Evolutionary conservation across 2,329 filamentous ascomycete species (phyloP).

Genomic region (Diaporthe citriasiana): DNA sequence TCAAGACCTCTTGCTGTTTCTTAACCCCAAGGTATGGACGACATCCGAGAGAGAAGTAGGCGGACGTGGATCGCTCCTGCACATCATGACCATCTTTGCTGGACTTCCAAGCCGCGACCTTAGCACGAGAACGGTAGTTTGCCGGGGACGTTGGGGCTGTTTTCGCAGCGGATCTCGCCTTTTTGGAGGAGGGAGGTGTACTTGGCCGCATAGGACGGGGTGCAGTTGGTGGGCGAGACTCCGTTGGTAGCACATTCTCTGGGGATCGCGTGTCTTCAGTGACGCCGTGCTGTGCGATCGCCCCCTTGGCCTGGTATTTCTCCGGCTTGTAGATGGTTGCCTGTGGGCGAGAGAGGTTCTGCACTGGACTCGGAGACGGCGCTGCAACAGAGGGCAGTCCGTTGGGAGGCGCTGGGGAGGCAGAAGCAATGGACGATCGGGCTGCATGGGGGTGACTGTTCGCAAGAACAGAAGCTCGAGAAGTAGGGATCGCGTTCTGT

Average conservation of each 20-base stretch:
- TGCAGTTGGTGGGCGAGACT: not conserved
- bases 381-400: not conserved
- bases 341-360: not conserved
- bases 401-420: not conserved
- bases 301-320: not conserved
- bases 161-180: slow-evolving; percentile 43
- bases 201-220: not conserved
- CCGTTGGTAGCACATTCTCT: not conserved
- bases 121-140: slow-evolving; percentile 42
- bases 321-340: not conserved
- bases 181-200: slow-evolving; percentile 46
- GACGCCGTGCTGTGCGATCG: not conserved
- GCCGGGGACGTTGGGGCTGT: slow-evolving; percentile 36
- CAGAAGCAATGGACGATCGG: not conserved
- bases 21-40: slow-evolving; percentile 47
- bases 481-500: not conserved
- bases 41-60: slow-evolving; percentile 35
- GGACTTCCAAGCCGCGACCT: slow-evolving; percentile 44
- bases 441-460: not conserved
- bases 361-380: not conserved
- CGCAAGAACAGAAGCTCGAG: not conserved
- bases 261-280: not conserved
- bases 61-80: not conserved
- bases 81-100: not conserved
- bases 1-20: slow-evolving; percentile 43